Evolutionary conservation across 1,284 basidiomycete species (phyloP).

Genomic region (Termitomyces sp.): DNA sequence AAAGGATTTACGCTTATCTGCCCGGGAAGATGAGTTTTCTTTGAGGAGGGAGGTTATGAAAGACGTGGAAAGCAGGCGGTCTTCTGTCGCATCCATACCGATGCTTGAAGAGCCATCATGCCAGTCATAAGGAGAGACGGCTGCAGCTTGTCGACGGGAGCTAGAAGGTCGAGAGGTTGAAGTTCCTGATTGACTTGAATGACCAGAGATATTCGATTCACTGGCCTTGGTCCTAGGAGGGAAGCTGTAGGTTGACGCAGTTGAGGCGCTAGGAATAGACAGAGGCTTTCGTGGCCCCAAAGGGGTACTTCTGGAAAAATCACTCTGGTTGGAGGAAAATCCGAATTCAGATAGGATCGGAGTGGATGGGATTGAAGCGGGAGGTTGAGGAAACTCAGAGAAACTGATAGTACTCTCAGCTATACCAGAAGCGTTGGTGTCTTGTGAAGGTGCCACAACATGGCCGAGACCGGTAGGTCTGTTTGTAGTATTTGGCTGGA

Average conservation of each 20-base stretch:
- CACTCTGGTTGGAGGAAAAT: conserved; percentile 15
- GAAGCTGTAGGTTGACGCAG: neutral
- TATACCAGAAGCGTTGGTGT: conserved; percentile 48
- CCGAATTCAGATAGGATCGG: conserved; percentile 27
- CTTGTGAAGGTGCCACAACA: conserved; percentile 34
- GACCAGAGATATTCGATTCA: conserved; percentile 4
- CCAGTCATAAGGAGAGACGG: conserved; percentile 46
- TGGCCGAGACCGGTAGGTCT: conserved; percentile 24
- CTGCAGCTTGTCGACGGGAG: conserved; percentile 18
- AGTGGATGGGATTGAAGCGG: conserved; percentile 33
- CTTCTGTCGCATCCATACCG: conserved; percentile 50
- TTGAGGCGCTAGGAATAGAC: conserved; percentile 8
- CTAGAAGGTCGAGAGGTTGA: neutral
- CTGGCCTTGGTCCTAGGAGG: neutral
- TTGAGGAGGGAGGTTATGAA: conserved; percentile 57
- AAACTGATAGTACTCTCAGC: conserved; percentile 52
- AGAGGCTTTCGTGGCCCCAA: conserved; percentile 12
- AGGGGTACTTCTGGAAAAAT: conserved; percentile 10
- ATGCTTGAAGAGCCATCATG: conserved; percentile 58
- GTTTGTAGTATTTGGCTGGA: conserved; percentile 9
- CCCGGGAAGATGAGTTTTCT: conserved; percentile 32
- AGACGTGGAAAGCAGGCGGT: conserved; percentile 52
- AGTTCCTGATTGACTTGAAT: conserved; percentile 4
- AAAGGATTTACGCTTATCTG: conserved; percentile 26
- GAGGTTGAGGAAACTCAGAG: conserved; percentile 41